Evolutionary conservation across 192 early-diverging fungal species (phyloP), one percentile per base, ranked within the genome.

Genomic region (Backusella liffmaniae): DNA sequence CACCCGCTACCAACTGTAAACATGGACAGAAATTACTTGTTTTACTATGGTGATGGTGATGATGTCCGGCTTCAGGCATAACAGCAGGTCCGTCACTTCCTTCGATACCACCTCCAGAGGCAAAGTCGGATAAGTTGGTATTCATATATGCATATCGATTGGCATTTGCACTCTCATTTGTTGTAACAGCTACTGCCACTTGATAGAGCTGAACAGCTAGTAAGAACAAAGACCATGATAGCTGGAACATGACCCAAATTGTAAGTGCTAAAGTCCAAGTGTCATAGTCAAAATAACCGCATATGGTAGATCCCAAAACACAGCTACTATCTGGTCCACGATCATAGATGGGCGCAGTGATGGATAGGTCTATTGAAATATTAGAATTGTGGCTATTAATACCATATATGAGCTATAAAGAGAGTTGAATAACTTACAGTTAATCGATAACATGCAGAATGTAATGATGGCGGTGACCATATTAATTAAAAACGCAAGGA

Each of bases 101-200:
- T 73, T 70, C 79, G 21, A 72, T 79, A 3, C 80, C 84, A 18
- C 81, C 83, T 26, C 56, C 56, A 26, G 56, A 8, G 23, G 56
- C 56, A 62, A 62, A 62, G 12, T 62, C 56, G 12, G 56, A 62
- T 62, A 62, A 13, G 23, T 62, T 62, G 21, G 56, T 29, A 73
- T 85, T 83, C 67, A 86, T 70, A 65, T 86, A 87, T 4, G 77
- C 76, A 67, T 89, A 94, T 65, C 93, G 87, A 70, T 94, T 91
- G 49, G 87, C 92, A 56, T 96, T 99, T 59, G 91, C 89, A 23
- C 89, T 77, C 83, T 99, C 98, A 80, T 98, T 98, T 21, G 98
- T 98, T 0, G 98, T 99, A 73, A 88, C 86, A 12, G 86, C 92
- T 15, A 86, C 77, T 12, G 90, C 84, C 32, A 99, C 87, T 80